Conservation (phyloP, 1,139 yeast genomes). For the Kodamaea ohmeri region DNA sequence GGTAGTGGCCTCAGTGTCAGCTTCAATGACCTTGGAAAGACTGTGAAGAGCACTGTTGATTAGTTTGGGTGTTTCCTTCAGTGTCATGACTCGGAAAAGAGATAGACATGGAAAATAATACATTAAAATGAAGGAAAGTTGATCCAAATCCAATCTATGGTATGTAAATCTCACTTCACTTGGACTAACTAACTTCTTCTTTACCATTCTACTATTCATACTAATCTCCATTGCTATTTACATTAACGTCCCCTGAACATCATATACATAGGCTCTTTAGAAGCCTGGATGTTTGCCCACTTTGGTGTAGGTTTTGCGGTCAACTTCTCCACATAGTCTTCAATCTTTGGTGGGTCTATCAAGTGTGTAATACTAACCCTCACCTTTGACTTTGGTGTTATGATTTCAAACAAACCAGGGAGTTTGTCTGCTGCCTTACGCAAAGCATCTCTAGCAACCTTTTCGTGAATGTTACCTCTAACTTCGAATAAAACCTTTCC, state of each 20-base stretch:
- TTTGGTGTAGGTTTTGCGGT: conserved; percentile 65
- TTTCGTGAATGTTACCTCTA: conserved; percentile 76
- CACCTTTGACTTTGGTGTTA: conserved; percentile 61
- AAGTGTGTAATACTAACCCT: conserved; percentile 65
- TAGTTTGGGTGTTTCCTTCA: conserved; percentile 33
- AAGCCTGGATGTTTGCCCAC: conserved; percentile 46
- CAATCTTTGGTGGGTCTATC: conserved; percentile 42
- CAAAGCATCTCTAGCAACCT: conserved; percentile 86
- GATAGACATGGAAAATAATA: conserved; percentile 1
- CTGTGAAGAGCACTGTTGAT: conserved; percentile 30
- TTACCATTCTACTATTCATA: not conserved
- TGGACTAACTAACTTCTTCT: no score
- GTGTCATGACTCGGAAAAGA: conserved; percentile 19
- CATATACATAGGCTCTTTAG: conserved; percentile 51
- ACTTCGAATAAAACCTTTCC: conserved; percentile 92
- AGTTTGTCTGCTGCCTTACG: conserved; percentile 89
- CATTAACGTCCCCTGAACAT: conserved; percentile 55
- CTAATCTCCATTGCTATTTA: conserved; percentile 1
- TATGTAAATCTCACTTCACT: no score
- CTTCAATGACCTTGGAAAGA: conserved; percentile 33
- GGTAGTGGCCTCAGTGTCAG: conserved; percentile 54
- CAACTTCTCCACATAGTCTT: conserved; percentile 55
- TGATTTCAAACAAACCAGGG: conserved; percentile 90
- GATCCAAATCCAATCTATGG: no score
- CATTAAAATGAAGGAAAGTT: not conserved